Evolutionary conservation across 176 grass and related monocot species (phyloP).

Genomic region (Cocos nucifera): DNA sequence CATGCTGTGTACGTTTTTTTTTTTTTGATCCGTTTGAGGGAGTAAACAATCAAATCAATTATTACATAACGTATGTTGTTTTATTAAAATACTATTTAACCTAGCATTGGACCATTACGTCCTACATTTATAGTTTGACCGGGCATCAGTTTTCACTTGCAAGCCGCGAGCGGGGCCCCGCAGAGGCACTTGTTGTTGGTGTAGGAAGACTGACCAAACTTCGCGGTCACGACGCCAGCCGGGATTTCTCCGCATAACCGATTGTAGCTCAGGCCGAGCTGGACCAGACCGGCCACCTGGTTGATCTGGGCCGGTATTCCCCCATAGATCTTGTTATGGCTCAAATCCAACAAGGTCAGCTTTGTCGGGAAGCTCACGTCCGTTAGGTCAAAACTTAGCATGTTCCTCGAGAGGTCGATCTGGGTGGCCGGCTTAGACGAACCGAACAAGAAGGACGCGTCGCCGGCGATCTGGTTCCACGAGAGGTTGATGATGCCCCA

Average conservation of each 20-base stretch:
- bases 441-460: constrained; percentile 49
- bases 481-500: constrained; percentile 54
- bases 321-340: constrained; percentile 58
- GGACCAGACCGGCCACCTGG: too few species aligned
- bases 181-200: constrained; percentile 51
- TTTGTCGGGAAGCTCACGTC: constrained; percentile 38
- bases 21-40: too few species aligned
- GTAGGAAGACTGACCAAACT: constrained; percentile 33
- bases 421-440: constrained; percentile 28
- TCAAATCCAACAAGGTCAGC: constrained; percentile 58
- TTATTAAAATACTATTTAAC: too few species aligned
- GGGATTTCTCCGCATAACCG: constrained; percentile 52
- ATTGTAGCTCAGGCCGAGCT: constrained; percentile 35
- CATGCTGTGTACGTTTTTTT: too few species aligned
- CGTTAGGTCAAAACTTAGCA: constrained; percentile 65
- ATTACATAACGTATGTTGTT: too few species aligned
- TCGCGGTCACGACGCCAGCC: constrained; percentile 23
- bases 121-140: too few species aligned
- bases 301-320: constrained; percentile 15
- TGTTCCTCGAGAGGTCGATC: constrained; percentile 72
- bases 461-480: constrained; percentile 53
- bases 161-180: constrained; percentile 34
- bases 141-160: constrained; percentile 6
- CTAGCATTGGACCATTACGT: too few species aligned
- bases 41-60: too few species aligned